Evolutionary conservation across 106 monocot genomes (phyloP), one percentile per base, ranked within the genome.

Genomic region (Allium cepa): DNA sequence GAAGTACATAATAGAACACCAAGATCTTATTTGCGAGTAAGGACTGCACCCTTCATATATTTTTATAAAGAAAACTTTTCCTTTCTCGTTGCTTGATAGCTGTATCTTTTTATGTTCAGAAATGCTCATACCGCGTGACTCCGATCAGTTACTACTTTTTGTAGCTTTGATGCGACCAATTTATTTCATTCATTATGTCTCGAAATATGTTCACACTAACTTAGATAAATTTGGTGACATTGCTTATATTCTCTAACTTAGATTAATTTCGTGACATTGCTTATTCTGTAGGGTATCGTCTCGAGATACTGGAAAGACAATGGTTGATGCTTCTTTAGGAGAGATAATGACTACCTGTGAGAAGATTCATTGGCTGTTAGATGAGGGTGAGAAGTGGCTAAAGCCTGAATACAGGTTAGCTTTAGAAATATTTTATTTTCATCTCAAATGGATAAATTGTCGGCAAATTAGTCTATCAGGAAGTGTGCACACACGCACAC

Each of bases 261-360:
- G 36, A 36, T 36, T 36, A 36, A 36, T 4, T 36, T 36, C 5
- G 36, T 36, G 36, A 36, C 36, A 4, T 36, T 36, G 36, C 36
- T 36, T 82, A 9, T 59, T 70, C 53, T 53, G 50, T 62, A 99
- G 99, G 72, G 64, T 82, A 50, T 99, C 99, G 50, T 99, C 99
- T 66, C 77, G 99, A 49, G 99, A 99, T 76, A 99, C 99, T 79
- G 99, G 99, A 64, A 99, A 99, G 72, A 99, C 93, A 64, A 93
- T 99, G 99, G 87, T 99, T 26, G 99, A 99, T 83, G 99, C 99
- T 82, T 99, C 99, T 66, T 75, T 99, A 69, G 99, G 99, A 47
- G 99, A 99, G 75, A 99, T 99, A 72, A 99, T 99, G 99, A 99
- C 99, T 63, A 99, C 99, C 46, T 93, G 99, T 74, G 99, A 99